Evolutionary conservation across 225 moss, liverwort and hornwort genomes (phyloP), one percentile per base, ranked within the genome.

Genomic region (Pleurozium schreberi): DNA sequence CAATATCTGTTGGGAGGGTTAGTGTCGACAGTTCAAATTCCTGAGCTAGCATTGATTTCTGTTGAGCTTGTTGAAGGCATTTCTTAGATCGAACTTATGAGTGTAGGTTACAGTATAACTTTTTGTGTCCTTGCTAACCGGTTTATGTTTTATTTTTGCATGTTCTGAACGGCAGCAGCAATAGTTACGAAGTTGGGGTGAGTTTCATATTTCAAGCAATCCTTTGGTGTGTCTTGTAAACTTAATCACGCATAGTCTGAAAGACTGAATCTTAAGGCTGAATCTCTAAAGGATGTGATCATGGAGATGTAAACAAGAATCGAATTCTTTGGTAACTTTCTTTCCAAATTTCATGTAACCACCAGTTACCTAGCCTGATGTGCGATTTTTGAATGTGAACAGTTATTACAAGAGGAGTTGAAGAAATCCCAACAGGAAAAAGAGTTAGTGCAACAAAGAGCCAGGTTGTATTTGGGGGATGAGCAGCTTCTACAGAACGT

Each of bases 391-490:
- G 62, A 71, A 31, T 86, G 83, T 61, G 69, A 81, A 19, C 86
- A 94, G 94, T 86, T 94, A 82, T 58, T 94, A 75, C 94, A 94
- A 93, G 94, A 94, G 88, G 94, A 94, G 90, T 88, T 94, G 50
- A 94, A 90, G 53, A 94, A 94, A 80, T 93, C 94, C 12, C 94
- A 94, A 85, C 94, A 92, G 82, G 94, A 94, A 67, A 94, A 93
- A 68, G 94, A 94, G 87, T 84, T 94, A 20, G 93, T 93, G 86
- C 94, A 94, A 84, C 94, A 94, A 89, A 85, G 94, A 88, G 94
- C 94, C 34, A 90, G 94, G 92, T 88, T 94, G 73, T 94, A 94
- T 88, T 65, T 94, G 82, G 94, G 93, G 45, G 94, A 94, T 52
- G 94, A 94, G 86, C 94, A 94, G 55, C 93, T 94, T 49, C 84